Evolutionary conservation across 257 asterid genomes (phyloP).

Genomic region (Solanum pimpinellifolium): DNA sequence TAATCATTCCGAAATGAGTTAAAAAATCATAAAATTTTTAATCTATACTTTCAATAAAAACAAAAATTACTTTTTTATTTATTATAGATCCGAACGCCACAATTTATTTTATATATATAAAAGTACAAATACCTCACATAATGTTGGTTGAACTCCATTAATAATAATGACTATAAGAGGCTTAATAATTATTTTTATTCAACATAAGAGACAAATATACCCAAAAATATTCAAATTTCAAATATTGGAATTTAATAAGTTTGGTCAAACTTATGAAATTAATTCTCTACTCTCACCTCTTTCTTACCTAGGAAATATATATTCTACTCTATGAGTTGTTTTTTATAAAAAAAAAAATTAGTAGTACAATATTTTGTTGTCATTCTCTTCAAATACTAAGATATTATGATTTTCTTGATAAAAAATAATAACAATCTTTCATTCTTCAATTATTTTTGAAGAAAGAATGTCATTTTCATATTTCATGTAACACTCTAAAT

Average conservation of each 20-base stretch:
- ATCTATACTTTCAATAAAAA: too few relatives aligned
- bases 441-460: too few relatives aligned
- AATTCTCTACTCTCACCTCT: background rate
- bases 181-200: too few relatives aligned
- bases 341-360: background rate
- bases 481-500: background rate
- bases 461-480: background rate
- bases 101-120: too few relatives aligned
- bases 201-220: background rate
- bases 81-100: too few relatives aligned
- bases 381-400: slow-evolving; percentile 8
- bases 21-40: too few relatives aligned
- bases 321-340: slow-evolving; percentile 12
- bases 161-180: background rate
- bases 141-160: background rate
- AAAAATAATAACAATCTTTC: background rate
- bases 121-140: background rate
- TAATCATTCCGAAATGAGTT: fast-evolving
- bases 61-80: too few relatives aligned
- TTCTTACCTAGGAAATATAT: slow-evolving; percentile 18
- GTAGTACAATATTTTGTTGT: slow-evolving; percentile 4
- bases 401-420: background rate
- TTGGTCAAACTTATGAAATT: slow-evolving; percentile 8
- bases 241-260: background rate
- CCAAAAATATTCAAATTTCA: background rate